These are phyloP conservation scores for Phytopythium mirpurense DNA, from an alignment of 352 stramenopile genomes.

Conservation along the genomic window DNA sequence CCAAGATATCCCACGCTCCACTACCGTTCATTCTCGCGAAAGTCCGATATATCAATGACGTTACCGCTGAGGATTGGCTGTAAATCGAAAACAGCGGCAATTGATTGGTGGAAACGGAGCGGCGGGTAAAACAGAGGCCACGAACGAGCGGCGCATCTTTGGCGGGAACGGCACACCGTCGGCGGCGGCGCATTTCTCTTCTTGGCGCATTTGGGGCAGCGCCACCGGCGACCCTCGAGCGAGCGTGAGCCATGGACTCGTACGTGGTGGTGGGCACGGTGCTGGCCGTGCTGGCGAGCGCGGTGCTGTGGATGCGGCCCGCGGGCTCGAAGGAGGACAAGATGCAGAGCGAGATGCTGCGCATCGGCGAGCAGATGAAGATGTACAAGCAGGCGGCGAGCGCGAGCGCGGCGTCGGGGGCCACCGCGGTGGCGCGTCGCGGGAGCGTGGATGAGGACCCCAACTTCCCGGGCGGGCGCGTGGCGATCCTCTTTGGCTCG, in stretches of 20 bases:
- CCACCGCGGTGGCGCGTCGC: not conserved
- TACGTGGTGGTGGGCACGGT: constrained; percentile 67
- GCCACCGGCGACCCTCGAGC: not conserved
- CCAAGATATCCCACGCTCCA: no score
- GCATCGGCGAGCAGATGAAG: constrained; percentile 76
- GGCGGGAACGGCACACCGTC: no score
- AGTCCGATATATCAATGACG: no score
- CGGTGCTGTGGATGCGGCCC: constrained; percentile 54
- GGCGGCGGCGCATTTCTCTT: constrained; percentile 6
- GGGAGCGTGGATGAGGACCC: constrained; percentile 28
- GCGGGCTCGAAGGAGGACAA: constrained; percentile 55
- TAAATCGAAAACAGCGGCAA: no score
- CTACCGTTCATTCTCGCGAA: no score
- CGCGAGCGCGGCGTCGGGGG: constrained; percentile 5
- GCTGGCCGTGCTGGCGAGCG: constrained; percentile 56
- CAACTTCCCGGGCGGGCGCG: constrained; percentile 49
- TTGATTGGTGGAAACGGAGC: no score
- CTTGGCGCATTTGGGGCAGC: not conserved
- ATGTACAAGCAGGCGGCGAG: constrained; percentile 67
- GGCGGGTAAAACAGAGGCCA: no score
- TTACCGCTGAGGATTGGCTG: no score
- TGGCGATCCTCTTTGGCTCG: constrained; percentile 95
- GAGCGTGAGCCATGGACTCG: constrained; percentile 43
- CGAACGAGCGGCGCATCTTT: constrained; percentile 3
- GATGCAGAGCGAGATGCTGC: constrained; percentile 59